Base-by-base conservation (phyloP, 495 filamentous ascomycete species). In the Daldinia vernicosa region DNA sequence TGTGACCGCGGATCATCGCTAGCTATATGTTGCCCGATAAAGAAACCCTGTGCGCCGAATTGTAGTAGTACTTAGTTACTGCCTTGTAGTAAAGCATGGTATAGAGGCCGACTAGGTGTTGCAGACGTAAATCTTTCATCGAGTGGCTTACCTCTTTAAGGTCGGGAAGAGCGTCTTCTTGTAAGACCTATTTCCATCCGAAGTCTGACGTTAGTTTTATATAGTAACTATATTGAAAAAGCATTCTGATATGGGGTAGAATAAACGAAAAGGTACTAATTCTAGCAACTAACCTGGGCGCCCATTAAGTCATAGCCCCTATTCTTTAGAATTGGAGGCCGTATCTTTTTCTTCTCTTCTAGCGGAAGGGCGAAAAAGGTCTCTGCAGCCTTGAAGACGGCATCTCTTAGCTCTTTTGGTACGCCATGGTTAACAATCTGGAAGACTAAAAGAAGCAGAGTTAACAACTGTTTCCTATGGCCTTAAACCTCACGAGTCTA, bases 241-340 rank as follows among this genome's bases (percentile, higher is more conserved):
- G n/a, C 3, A 26, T 24, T 37, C 12, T 27, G 11, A 8, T 15
- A 12, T 6, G 26, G 14, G 24, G 8, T 28, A 14, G 19, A 30
- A 30, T 15, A 17, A 30, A 53, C 19, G 19, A 5, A 24, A 6
- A 9, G 43, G 9, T 28, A 1, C 15, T 15, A n/a, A 27, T 19
- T 19, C 9, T 33, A 17, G n/a, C 27, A 11, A 61, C 68, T 71
- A 8, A 66, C 68, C 69, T 87, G 85, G 14, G 80, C 80, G 26
- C 81, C 79, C 30, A 86, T 80, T 19, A 81, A 59, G 55, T 87
- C 85, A 68, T 87, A 87, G 15, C 85, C 84, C 50, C 84, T 79
- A 71, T 84, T 81, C 80, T 81, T 82, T 68, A 78, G 74, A 39
- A 80, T 79, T 17, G 65, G 67, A n/a, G 47, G 43, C 11, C 58